These are phyloP conservation scores for Melocanna baccifera DNA, from an alignment of 176 grass and related monocot genomes.

Conservation along the genomic window DNA sequence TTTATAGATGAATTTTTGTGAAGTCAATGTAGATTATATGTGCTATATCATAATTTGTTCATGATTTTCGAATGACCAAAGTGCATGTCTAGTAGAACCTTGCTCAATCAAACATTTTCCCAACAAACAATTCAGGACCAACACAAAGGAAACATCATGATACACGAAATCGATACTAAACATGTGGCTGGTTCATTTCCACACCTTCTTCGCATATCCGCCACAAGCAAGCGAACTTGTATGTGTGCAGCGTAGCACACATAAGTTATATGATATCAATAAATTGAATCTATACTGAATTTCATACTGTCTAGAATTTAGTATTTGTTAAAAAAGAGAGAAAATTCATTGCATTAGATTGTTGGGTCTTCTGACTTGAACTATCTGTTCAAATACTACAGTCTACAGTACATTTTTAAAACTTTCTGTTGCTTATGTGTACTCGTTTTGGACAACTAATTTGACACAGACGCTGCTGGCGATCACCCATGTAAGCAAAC, in stretches of 20 bases:
- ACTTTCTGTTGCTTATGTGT: not conserved
- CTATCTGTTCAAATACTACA: not conserved
- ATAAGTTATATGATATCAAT: not conserved
- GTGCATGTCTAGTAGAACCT: no score
- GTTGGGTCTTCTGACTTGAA: not conserved
- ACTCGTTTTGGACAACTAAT: not conserved
- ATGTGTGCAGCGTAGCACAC: not conserved
- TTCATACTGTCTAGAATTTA: no score
- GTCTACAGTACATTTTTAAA: no score
- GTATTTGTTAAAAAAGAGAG: not conserved
- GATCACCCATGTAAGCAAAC: conserved; percentile 51
- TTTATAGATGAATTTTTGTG: not conserved
- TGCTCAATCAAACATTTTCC: no score
- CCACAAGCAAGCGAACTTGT: not conserved
- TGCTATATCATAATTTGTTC: not conserved
- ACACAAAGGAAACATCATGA: not conserved
- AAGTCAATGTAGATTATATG: not conserved
- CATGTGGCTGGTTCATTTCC: not conserved
- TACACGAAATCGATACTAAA: not conserved
- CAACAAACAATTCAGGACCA: not conserved
- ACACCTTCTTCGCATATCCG: not conserved
- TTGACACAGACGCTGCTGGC: conserved; percentile 47
- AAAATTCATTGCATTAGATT: not conserved
- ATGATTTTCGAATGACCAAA: not conserved
- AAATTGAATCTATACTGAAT: not conserved